Evolutionary conservation across 495 filamentous ascomycete species (phyloP).

Genomic region (Hypoxylon cercidicola): DNA sequence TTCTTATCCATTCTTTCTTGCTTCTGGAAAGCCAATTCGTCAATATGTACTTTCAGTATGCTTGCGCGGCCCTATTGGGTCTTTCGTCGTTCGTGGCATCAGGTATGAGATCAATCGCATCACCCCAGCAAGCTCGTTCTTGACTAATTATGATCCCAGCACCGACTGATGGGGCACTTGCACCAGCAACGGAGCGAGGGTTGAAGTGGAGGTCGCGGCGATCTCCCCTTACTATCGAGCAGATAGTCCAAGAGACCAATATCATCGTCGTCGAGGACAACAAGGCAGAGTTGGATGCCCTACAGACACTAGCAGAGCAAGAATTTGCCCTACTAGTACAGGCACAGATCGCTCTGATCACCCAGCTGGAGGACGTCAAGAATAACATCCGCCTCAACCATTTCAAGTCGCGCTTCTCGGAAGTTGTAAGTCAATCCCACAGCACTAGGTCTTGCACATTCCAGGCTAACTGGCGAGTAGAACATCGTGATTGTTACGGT

Average conservation of each 20-base stretch:
- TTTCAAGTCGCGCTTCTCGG: slow-evolving; percentile 46
- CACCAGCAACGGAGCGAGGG: slow-evolving; percentile 19
- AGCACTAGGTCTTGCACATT: background rate
- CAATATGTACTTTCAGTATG: slow-evolving; percentile 44
- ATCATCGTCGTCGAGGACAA: slow-evolving; percentile 45
- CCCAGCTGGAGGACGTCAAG: slow-evolving; percentile 49
- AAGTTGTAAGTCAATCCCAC: slow-evolving; percentile 42
- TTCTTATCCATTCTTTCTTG: slow-evolving; percentile 38
- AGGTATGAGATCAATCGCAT: slow-evolving; percentile 35
- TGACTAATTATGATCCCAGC: slow-evolving; percentile 35
- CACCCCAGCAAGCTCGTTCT: background rate
- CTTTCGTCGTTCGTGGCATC: slow-evolving; percentile 42
- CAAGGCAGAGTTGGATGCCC: slow-evolving; percentile 43
- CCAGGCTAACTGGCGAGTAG: slow-evolving; percentile 34
- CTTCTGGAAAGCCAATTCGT: slow-evolving; percentile 41
- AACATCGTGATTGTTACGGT: slow-evolving; percentile 52
- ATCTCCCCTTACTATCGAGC: slow-evolving; percentile 35
- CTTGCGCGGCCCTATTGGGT: slow-evolving; percentile 45
- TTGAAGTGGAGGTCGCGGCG: slow-evolving; percentile 43
- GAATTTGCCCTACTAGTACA: slow-evolving; percentile 49
- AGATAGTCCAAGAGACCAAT: slow-evolving; percentile 46
- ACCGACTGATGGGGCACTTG: slow-evolving; percentile 32
- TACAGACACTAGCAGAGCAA: slow-evolving; percentile 47
- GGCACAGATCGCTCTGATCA: slow-evolving; percentile 46
- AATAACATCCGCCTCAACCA: slow-evolving; percentile 53